Conservation (phyloP, 345 rosid species). For the Euphorbia lathyris region DNA sequence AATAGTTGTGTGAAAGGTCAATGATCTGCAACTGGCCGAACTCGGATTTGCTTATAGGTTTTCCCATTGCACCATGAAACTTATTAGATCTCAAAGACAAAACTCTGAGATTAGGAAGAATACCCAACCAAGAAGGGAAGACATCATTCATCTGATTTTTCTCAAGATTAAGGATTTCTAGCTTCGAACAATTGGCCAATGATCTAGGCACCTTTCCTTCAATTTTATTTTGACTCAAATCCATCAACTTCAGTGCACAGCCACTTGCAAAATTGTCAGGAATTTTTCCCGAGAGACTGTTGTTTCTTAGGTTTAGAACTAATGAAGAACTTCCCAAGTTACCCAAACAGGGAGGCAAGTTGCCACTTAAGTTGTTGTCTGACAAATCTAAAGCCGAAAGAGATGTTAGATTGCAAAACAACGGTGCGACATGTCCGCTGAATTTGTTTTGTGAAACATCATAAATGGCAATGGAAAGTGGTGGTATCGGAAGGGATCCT, state of each 20-base stretch:
- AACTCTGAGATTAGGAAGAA: neutral
- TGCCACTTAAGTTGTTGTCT: constrained; percentile 10
- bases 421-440: constrained; percentile 8
- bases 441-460: constrained; percentile 20
- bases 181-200: neutral
- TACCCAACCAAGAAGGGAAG: neutral
- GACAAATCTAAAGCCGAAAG: constrained; percentile 13
- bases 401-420: constrained; percentile 14
- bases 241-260: neutral
- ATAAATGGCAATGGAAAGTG: fast-evolving
- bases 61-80: neutral
- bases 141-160: neutral
- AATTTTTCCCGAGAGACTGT: neutral
- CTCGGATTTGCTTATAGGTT: neutral
- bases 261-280: neutral
- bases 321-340: neutral
- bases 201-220: neutral
- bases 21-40: neutral
- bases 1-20: neutral
- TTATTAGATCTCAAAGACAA: neutral
- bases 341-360: constrained; percentile 4
- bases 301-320: neutral
- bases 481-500: constrained; percentile 20
- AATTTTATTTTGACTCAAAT: neutral
- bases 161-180: neutral